Percentiles rank a stretch among this genome's conserved stretches.
Conservation (phyloP, 805 yeast species). For the Ogataea pini region DNA sequence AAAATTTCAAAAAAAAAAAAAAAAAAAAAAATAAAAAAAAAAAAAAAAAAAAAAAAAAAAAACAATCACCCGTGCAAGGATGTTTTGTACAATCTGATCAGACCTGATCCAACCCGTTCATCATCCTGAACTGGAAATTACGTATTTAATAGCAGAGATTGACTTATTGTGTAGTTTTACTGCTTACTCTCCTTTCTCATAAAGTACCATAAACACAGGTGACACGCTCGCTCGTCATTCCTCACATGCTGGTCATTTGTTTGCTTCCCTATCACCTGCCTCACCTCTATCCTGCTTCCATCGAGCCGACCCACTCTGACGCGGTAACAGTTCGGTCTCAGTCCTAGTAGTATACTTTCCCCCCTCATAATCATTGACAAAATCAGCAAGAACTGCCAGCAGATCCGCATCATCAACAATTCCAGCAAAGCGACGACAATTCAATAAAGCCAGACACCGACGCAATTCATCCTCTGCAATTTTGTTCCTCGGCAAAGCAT, state of each 20-base stretch:
- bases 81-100: too few species aligned
- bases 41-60: too few species aligned
- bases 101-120: too few species aligned
- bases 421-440: slow-evolving; percentile 34
- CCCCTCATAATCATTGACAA: slow-evolving; percentile 37
- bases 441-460: slow-evolving; percentile 39
- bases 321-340: slow-evolving; percentile 39
- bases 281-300: slow-evolving; percentile 87
- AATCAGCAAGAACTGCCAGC: slow-evolving; percentile 40
- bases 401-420: slow-evolving; percentile 38
- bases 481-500: slow-evolving; percentile 48
- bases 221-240: neutral
- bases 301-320: slow-evolving; percentile 73
- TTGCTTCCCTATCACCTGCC: slow-evolving; percentile 25
- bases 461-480: slow-evolving; percentile 43
- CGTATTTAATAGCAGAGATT: too few species aligned
- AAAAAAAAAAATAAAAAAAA: too few species aligned
- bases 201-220: too few species aligned
- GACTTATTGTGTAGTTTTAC: too few species aligned
- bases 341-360: slow-evolving; percentile 18
- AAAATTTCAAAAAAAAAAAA: too few species aligned
- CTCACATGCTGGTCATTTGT: neutral
- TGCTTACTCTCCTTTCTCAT: too few species aligned
- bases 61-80: too few species aligned
- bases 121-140: too few species aligned